phyloP scores from a whole-genome alignment of 2,329 filamentous ascomycete species.

The Fusarium sp. region DNA sequence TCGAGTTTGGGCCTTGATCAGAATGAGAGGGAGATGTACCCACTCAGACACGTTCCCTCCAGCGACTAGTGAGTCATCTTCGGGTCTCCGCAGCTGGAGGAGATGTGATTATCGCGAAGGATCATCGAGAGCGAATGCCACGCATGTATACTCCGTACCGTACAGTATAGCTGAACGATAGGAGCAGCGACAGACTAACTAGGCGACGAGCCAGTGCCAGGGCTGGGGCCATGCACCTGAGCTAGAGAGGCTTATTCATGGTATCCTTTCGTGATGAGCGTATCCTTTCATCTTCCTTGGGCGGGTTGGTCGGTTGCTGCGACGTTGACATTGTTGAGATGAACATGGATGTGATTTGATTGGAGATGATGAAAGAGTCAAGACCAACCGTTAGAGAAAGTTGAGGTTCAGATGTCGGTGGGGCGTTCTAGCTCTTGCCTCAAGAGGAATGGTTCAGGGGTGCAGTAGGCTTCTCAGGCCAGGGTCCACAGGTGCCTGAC shows the following conservation, averaged over 20 bases:
- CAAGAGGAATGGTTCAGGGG: constrained; percentile 37
- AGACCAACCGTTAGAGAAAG: constrained; percentile 29
- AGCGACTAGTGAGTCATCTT: not conserved
- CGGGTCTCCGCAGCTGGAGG: not conserved
- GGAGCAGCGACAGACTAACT: not conserved
- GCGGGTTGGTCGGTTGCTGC: constrained; percentile 19
- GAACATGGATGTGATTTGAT: constrained; percentile 26
- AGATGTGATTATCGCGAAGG: not conserved
- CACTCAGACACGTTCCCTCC: not conserved
- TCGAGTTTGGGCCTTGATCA: constrained; percentile 8
- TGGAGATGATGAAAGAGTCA: constrained; percentile 14
- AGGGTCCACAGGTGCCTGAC: constrained; percentile 1
- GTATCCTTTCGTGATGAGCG: not conserved
- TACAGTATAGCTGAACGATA: constrained; percentile 1
- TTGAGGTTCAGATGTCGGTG: constrained; percentile 28
- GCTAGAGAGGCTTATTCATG: constrained; percentile 4
- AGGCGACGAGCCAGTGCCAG: constrained; percentile 12
- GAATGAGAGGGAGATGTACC: constrained; percentile 25
- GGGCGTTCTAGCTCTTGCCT: constrained; percentile 27
- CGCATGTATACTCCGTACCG: not conserved
- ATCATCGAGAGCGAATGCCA: not conserved
- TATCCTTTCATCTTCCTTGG: constrained; percentile 17
- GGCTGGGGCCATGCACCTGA: not conserved
- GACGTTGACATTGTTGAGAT: constrained; percentile 24
- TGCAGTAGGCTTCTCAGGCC: not conserved